A percentile compares a stretch with the other conserved stretches of the same genome.
phyloP scores from a whole-genome alignment of 768 basidiomycete species.

The Lentinula sp. region DNA sequence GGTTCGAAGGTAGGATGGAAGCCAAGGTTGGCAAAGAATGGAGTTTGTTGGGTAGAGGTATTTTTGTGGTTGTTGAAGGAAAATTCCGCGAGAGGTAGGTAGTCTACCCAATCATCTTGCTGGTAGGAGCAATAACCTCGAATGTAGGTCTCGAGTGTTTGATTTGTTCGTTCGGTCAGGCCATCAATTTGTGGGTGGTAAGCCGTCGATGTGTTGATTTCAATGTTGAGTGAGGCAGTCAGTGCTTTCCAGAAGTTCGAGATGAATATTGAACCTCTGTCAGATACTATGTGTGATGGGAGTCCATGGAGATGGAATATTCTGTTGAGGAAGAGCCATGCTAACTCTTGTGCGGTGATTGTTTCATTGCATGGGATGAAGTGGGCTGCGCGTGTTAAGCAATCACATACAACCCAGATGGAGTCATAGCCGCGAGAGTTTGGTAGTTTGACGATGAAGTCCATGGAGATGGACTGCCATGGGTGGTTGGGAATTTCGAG shows the following conservation, averaged over 20 bases:
- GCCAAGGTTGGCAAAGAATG: constrained; percentile 29
- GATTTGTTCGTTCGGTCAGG: too few relatives aligned
- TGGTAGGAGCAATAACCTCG: too few relatives aligned
- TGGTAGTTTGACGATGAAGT: too few relatives aligned
- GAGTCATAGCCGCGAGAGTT: too few relatives aligned
- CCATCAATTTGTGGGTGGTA: constrained; percentile 33
- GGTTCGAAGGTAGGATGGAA: too few relatives aligned
- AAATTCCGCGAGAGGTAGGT: constrained; percentile 26
- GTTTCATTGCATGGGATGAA: constrained; percentile 31
- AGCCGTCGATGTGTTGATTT: constrained; percentile 23
- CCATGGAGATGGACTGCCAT: too few relatives aligned
- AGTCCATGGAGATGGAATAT: constrained; percentile 30
- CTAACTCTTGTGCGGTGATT: constrained; percentile 15
- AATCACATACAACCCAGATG: constrained; percentile 21
- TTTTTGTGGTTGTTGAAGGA: constrained; percentile 30
- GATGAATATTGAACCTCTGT: constrained; percentile 24
- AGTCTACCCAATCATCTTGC: too few relatives aligned
- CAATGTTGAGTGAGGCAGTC: constrained; percentile 4
- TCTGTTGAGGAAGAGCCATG: constrained; percentile 26
- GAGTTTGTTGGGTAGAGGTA: constrained; percentile 26
- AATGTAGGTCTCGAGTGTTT: too few relatives aligned
- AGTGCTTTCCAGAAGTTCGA: constrained; percentile 23
- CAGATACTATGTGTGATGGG: constrained; percentile 24
- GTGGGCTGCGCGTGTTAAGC: constrained; percentile 32
- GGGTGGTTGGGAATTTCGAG: constrained; percentile 20